These are phyloP conservation scores for Leptomonas pyrrhocoris DNA, from an alignment of 208 protist genomes.

Conservation along the genomic window DNA sequence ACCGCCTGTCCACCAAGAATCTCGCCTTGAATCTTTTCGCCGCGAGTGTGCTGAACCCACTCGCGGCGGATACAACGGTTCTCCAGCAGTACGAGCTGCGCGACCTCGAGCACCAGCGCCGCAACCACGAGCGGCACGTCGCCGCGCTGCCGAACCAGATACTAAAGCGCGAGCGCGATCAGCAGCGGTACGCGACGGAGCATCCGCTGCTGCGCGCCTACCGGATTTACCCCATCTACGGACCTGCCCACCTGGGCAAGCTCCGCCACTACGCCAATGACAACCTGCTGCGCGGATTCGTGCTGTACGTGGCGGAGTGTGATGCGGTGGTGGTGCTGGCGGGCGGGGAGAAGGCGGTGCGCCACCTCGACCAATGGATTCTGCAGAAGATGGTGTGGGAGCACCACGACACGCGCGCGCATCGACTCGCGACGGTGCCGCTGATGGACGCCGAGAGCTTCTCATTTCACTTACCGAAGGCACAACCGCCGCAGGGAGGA, in stretches of 20 bases:
- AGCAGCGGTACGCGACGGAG: conserved; percentile 60
- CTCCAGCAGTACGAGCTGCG: conserved; percentile 80
- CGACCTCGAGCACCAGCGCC: conserved; percentile 70
- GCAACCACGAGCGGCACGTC: conserved; percentile 85
- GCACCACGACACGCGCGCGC: conserved; percentile 57
- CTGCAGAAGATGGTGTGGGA: conserved; percentile 80
- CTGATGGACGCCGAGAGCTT: conserved; percentile 59
- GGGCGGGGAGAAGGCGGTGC: conserved; percentile 70
- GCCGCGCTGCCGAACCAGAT: conserved; percentile 77
- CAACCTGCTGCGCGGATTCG: conserved; percentile 68
- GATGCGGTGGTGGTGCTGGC: conserved; percentile 73
- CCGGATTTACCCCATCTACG: conserved; percentile 71
- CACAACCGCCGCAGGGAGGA: background rate
- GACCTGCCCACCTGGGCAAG: conserved; percentile 60
- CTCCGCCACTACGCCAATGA: conserved; percentile 85
- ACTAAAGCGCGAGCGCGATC: conserved; percentile 61
- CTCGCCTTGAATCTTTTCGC: conserved; percentile 64
- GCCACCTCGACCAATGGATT: conserved; percentile 83
- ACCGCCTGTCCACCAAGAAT: conserved; percentile 68
- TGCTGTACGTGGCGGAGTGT: conserved; percentile 64
- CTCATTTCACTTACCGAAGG: conserved; percentile 57
- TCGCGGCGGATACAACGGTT: conserved; percentile 65
- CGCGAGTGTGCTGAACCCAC: conserved; percentile 73
- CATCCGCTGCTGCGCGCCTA: conserved; percentile 68
- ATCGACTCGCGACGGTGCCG: conserved; percentile 56